Conservation (phyloP, 257 asterid genomes). For the Orobanche coerulescens region DNA sequence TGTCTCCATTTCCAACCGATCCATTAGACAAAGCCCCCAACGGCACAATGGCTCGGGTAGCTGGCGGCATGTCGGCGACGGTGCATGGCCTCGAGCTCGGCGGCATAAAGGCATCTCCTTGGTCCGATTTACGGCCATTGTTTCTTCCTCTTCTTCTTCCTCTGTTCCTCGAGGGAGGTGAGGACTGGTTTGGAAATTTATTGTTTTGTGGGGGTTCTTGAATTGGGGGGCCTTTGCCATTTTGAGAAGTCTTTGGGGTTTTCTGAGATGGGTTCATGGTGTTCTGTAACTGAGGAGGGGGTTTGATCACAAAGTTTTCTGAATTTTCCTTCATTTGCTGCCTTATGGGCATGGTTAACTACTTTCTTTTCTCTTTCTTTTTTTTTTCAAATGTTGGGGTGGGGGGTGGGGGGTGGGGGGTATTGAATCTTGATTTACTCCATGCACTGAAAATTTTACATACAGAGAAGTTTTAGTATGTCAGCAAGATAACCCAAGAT, state of each 20-base stretch:
- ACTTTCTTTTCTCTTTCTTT: background rate
- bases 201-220: slow-evolving; percentile 45
- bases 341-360: slow-evolving; percentile 78
- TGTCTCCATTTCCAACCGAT: slow-evolving; percentile 22
- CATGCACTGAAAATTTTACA: slow-evolving; percentile 49
- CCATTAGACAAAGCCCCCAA: slow-evolving; percentile 25
- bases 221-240: slow-evolving; percentile 53
- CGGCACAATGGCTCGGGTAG: slow-evolving; percentile 25
- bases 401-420: too few species aligned
- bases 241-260: slow-evolving; percentile 40
- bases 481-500: slow-evolving; percentile 46
- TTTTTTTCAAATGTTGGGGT: slow-evolving; percentile 18
- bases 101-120: slow-evolving; percentile 60
- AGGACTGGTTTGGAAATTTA: slow-evolving; percentile 35
- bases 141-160: slow-evolving; percentile 84
- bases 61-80: slow-evolving; percentile 50
- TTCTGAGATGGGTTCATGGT: slow-evolving; percentile 39
- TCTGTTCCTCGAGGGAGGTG: slow-evolving; percentile 67
- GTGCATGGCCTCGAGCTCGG: slow-evolving; percentile 93
- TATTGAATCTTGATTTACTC: slow-evolving; percentile 29
- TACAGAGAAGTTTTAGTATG: slow-evolving; percentile 32
- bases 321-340: slow-evolving; percentile 75
- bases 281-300: slow-evolving; percentile 56
- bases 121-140: slow-evolving; percentile 83
- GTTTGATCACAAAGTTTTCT: slow-evolving; percentile 60